These are phyloP conservation scores for Apiospora koreana DNA, from an alignment of 2,329 filamentous ascomycete genomes.

Conservation along the genomic window DNA sequence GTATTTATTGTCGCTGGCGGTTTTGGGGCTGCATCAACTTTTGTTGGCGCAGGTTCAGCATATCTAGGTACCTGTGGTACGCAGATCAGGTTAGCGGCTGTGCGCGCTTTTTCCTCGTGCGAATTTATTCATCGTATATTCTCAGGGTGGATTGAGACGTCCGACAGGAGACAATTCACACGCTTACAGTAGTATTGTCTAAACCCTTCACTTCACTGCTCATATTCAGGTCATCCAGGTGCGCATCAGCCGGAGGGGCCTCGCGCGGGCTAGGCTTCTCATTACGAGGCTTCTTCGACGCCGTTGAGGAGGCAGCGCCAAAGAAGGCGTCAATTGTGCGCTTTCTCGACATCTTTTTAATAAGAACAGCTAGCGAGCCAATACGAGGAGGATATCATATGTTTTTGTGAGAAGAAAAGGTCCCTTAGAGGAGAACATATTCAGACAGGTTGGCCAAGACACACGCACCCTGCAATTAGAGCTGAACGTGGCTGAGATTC, in stretches of 20 bases:
- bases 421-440: background rate
- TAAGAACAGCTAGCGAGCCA: background rate
- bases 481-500: background rate
- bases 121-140: background rate
- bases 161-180: background rate
- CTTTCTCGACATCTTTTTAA: constrained; percentile 43
- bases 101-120: background rate
- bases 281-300: constrained; percentile 36
- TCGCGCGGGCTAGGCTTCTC: background rate
- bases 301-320: constrained; percentile 37
- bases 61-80: background rate
- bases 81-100: background rate
- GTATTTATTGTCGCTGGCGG: background rate
- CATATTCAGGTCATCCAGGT: background rate
- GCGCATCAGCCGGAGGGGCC: background rate
- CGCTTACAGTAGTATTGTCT: background rate
- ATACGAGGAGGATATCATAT: background rate
- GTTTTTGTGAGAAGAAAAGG: background rate
- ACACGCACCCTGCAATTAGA: background rate
- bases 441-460: background rate
- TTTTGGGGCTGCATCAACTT: background rate
- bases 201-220: background rate
- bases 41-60: background rate
- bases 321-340: constrained; percentile 74
- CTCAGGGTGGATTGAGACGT: background rate